Conservation (phyloP, 306 rosid genomes). For the Fagus sylvatica region DNA sequence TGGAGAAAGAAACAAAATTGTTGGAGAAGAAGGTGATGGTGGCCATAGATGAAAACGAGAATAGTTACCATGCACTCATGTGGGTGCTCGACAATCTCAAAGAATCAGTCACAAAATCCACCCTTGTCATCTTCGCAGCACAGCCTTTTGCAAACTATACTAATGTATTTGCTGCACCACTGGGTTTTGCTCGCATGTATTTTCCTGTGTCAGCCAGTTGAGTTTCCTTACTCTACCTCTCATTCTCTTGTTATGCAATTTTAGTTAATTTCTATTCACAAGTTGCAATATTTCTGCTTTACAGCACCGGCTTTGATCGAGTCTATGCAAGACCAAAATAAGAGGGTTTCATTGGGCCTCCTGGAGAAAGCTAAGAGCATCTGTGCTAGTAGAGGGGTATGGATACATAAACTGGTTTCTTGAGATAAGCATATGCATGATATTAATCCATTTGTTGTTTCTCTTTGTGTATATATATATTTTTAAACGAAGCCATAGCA, state of each 20-base stretch:
- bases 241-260: too few species aligned
- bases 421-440: not conserved
- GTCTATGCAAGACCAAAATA: not conserved
- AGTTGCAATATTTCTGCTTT: not conserved
- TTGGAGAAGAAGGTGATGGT: constrained; percentile 10
- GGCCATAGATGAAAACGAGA: constrained; percentile 22
- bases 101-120: not conserved
- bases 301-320: not conserved
- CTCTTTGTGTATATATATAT: too few species aligned
- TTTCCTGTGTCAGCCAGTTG: not conserved
- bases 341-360: not conserved
- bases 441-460: not conserved
- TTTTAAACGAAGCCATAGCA: too few species aligned
- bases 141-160: not conserved
- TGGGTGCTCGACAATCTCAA: constrained; percentile 19
- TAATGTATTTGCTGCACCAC: not conserved
- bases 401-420: not conserved
- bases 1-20: not conserved
- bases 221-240: not conserved
- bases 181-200: not conserved
- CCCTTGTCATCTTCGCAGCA: not conserved
- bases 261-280: not conserved
- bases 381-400: constrained; percentile 12
- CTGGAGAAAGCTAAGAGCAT: constrained; percentile 10
- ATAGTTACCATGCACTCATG: constrained; percentile 9